A percentile compares a stretch with the other conserved stretches of the same genome.
These are phyloP conservation scores for Cubamyces lactineus DNA, from an alignment of 768 basidiomycete species.

Conservation along the genomic window DNA sequence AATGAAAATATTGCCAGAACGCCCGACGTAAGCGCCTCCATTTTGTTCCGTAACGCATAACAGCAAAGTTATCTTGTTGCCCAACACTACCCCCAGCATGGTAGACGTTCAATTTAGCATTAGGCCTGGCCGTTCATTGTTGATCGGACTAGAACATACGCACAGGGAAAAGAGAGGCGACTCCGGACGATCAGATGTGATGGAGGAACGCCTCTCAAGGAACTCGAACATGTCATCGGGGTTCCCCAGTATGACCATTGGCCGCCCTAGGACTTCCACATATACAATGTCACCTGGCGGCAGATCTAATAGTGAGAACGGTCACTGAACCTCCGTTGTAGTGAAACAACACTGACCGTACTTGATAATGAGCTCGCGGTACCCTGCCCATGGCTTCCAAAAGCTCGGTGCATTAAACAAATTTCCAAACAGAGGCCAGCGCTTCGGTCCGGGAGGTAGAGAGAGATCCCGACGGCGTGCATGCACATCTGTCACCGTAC, in stretches of 20 bases:
- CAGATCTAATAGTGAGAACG: too few species aligned
- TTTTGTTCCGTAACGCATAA: slow-evolving; percentile 6
- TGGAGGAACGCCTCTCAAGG: slow-evolving; percentile 33
- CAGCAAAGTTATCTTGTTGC: slow-evolving; percentile 1
- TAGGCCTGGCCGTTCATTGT: background rate
- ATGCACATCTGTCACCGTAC: too few species aligned
- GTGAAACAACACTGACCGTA: background rate
- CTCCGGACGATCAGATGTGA: slow-evolving; percentile 32
- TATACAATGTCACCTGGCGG: slow-evolving; percentile 12
- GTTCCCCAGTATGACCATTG: slow-evolving; percentile 30
- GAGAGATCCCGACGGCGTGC: background rate
- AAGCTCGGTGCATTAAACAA: background rate
- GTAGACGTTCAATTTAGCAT: too few species aligned
- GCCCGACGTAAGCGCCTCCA: slow-evolving; percentile 14
- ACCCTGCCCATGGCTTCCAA: background rate
- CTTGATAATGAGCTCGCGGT: background rate
- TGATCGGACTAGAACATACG: background rate
- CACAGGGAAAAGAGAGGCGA: slow-evolving; percentile 2
- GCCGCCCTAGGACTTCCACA: background rate
- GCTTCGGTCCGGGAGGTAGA: background rate
- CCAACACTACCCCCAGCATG: background rate
- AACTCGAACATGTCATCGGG: slow-evolving; percentile 30
- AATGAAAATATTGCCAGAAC: slow-evolving; percentile 16
- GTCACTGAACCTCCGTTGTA: too few species aligned
- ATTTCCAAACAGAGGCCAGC: slow-evolving; percentile 2